Percentiles rank a stretch among this genome's conserved stretches.
Evolutionary conservation across 805 yeast genomes (phyloP).

Genomic region (Candida adriatica): DNA sequence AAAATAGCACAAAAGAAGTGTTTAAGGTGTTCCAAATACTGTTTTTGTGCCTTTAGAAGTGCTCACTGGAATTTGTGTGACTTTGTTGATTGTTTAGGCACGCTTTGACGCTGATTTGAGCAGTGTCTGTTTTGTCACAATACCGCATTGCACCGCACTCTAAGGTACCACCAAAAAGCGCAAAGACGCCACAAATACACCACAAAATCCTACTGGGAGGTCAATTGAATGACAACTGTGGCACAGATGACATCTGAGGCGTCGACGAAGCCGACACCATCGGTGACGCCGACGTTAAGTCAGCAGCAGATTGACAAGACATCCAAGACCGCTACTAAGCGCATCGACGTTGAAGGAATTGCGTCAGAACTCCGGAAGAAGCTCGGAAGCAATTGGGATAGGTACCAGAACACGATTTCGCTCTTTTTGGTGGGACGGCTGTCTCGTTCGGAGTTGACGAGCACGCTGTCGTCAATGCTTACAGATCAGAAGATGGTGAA

Average conservation of each 20-base stretch:
- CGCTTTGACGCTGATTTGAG: too few species aligned
- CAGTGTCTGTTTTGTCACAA: too few species aligned
- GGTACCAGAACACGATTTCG: slow-evolving; percentile 73
- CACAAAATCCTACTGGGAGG: not conserved
- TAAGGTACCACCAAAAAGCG: not conserved
- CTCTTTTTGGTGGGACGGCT: slow-evolving; percentile 72
- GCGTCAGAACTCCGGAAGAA: slow-evolving; percentile 67
- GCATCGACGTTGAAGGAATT: slow-evolving; percentile 57
- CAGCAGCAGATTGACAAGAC: slow-evolving; percentile 10
- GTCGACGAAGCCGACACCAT: slow-evolving; percentile 9
- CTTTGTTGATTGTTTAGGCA: too few species aligned
- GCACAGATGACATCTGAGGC: slow-evolving; percentile 6
- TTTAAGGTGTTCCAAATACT: too few species aligned
- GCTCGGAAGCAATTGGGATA: slow-evolving; percentile 76
- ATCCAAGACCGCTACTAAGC: slow-evolving; percentile 13
- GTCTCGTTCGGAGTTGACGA: slow-evolving; percentile 66
- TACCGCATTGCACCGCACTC: too few species aligned
- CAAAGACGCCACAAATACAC: not conserved
- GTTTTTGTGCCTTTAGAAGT: too few species aligned
- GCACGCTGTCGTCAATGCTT: slow-evolving; percentile 50
- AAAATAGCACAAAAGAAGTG: not conserved
- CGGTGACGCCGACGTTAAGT: slow-evolving; percentile 10
- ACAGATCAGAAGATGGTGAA: slow-evolving; percentile 28
- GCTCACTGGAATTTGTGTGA: too few species aligned
- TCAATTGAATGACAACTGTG: not conserved